Evolutionary conservation across 345 rosid genomes (phyloP), one percentile per base, ranked within the genome.

Genomic region (Carallia brachiata): DNA sequence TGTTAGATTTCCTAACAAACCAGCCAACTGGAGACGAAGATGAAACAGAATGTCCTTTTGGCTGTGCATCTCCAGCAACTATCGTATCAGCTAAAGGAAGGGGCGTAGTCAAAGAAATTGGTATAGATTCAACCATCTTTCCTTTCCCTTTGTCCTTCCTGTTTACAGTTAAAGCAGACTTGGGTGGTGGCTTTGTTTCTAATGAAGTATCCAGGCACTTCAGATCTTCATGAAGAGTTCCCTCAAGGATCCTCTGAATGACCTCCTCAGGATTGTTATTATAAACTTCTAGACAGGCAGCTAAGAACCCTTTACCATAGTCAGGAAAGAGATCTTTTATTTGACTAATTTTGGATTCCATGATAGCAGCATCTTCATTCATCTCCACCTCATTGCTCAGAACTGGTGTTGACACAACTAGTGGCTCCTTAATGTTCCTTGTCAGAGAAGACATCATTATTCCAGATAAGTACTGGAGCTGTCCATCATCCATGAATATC

Each of bases 211-310:
- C 90, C 84, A 90, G 70, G 27, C 75, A 67, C 81, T 76, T 81
- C 61, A 94, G 82, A 82, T 92, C 97, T 56, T 83, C 82, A 63
- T 92, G 99, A 60, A 92, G 95, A 69, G 89, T 91, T 69, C 90
- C 90, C 82, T 94, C 97, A 15, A 95, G 93, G 55, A 92, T 95
- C 77, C 97, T 84, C 79, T 95, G 97, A 69, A 92, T 95, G 55
- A 95, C 97, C 78, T 92, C 97, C 77, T 95, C 97, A 36, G 95
- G 87, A 79, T 92, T 92, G 68, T 85, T 88, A 81, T 89, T 91
- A 83, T 92, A 92, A 31, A 82, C 96, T 84, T 92, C 93, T 28
- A 95, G 97, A 75, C 99, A 95, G 54, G 92, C 89, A 70, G 86
- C 81, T 62, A 95, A 59, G 82, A 81, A 95, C 9, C 96, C 97